Percentiles rank a stretch among this genome's conserved stretches.
Evolutionary conservation across 306 rosid species (phyloP).

Genomic region (Citrullus colocynthis): DNA sequence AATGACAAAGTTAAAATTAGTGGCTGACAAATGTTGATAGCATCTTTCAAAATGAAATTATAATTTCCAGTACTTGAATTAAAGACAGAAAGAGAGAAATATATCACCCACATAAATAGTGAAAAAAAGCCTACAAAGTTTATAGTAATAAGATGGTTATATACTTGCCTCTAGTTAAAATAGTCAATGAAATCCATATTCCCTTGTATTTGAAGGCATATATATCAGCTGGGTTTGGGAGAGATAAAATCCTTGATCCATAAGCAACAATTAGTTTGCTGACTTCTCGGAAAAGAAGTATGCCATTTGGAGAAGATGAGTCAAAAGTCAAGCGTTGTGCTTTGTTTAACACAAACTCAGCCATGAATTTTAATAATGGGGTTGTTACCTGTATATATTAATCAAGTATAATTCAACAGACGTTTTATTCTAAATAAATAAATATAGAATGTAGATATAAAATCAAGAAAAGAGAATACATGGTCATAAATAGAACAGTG

Average conservation of each 20-base stretch:
- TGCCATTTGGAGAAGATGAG: conserved; percentile 99
- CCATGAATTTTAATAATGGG: conserved; percentile 89
- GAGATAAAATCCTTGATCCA: conserved; percentile 85
- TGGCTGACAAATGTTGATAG: not conserved
- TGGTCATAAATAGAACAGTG: not conserved
- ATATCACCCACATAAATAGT: not conserved
- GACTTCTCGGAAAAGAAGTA: conserved; percentile 97
- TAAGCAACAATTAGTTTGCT: conserved; percentile 88
- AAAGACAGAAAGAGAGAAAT: not conserved
- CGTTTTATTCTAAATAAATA: not conserved
- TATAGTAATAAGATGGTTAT: conserved; percentile 8
- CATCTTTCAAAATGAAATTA: not conserved
- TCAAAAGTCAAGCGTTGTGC: conserved; percentile 97
- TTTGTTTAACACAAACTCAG: conserved; percentile 93
- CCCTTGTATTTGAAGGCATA: conserved; percentile 93
- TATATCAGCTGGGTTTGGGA: conserved; percentile 79
- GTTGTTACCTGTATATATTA: conserved; percentile 68
- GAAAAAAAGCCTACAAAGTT: not conserved
- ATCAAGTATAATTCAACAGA: not conserved
- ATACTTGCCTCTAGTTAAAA: conserved; percentile 69
- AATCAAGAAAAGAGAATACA: not conserved
- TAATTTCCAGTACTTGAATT: not conserved
- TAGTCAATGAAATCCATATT: conserved; percentile 82
- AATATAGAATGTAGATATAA: not conserved
- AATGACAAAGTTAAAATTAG: not conserved